Percentiles rank a stretch among this genome's conserved stretches.
Conservation (phyloP, 2,329 filamentous ascomycete species). For the Rhinocladiella similis region DNA sequence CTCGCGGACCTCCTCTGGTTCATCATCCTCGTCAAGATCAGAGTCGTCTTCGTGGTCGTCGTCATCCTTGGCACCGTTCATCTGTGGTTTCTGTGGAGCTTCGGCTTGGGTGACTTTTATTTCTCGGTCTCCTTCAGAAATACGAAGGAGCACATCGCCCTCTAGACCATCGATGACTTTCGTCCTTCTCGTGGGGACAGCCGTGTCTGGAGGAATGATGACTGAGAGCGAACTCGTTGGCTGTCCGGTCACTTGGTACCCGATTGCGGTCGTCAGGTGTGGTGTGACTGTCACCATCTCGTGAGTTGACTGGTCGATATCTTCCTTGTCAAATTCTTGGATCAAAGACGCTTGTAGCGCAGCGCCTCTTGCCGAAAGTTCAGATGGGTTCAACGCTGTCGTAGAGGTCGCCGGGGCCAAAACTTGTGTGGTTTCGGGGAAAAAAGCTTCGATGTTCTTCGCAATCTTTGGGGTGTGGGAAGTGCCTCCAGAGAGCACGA, state of each 20-base stretch:
- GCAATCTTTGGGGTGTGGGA: slow-evolving; percentile 94
- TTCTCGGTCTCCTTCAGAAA: slow-evolving; percentile 84
- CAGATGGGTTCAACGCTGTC: slow-evolving; percentile 86
- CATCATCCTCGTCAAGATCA: slow-evolving; percentile 66
- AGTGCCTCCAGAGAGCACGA: slow-evolving; percentile 88
- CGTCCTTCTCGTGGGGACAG: slow-evolving; percentile 82
- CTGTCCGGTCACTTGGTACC: slow-evolving; percentile 53
- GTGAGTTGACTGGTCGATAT: slow-evolving; percentile 95
- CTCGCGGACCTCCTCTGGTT: slow-evolving; percentile 83
- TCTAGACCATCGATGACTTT: slow-evolving; percentile 75
- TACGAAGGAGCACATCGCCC: slow-evolving; percentile 83
- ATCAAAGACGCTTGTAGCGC: slow-evolving; percentile 94
- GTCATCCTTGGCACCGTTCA: slow-evolving; percentile 56
- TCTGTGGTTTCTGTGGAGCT: slow-evolving; percentile 67
- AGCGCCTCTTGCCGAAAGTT: slow-evolving; percentile 83
- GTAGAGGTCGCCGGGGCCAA: slow-evolving; percentile 78
- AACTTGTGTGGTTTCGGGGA: slow-evolving; percentile 76
- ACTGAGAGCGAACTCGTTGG: slow-evolving; percentile 66
- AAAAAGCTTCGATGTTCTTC: slow-evolving; percentile 72
- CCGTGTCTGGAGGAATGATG: slow-evolving; percentile 81
- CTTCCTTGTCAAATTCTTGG: slow-evolving; percentile 87
- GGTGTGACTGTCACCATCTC: slow-evolving; percentile 91
- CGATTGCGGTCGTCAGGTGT: slow-evolving; percentile 85
- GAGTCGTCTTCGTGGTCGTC: slow-evolving; percentile 65
- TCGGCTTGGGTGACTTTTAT: slow-evolving; percentile 93